phyloP scores from a whole-genome alignment of 495 filamentous ascomycete genomes.

The Lindgomyces ingoldianus region DNA sequence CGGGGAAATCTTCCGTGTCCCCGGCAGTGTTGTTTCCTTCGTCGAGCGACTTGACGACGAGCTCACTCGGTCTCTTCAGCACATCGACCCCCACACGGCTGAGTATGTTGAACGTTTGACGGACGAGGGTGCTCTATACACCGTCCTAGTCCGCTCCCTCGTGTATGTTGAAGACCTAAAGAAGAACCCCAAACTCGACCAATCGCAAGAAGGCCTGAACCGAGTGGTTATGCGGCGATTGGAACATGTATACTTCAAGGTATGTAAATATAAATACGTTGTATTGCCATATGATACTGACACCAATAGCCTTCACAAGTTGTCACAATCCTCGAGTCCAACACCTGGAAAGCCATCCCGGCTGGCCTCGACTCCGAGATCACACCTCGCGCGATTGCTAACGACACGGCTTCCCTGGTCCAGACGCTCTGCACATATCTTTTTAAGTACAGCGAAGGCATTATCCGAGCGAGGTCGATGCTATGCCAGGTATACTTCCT shows the following conservation, averaged over 20 bases:
- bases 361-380: constrained; percentile 70
- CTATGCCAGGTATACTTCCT: constrained; percentile 98
- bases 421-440: constrained; percentile 91
- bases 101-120: constrained; percentile 95
- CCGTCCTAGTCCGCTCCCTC: constrained; percentile 79
- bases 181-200: constrained; percentile 69
- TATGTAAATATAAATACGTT: constrained; percentile 39
- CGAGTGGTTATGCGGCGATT: constrained; percentile 88
- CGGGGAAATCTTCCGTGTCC: constrained; percentile 80
- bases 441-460: constrained; percentile 89
- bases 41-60: constrained; percentile 96
- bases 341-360: constrained; percentile 84
- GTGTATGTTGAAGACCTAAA: constrained; percentile 82
- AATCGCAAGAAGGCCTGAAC: constrained; percentile 80
- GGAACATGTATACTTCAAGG: constrained; percentile 99
- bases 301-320: constrained; percentile 74
- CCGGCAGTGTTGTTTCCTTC: constrained; percentile 91
- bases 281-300: neutral
- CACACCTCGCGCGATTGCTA: constrained; percentile 65
- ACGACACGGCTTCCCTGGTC: constrained; percentile 72
- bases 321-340: constrained; percentile 86
- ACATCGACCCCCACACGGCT: constrained; percentile 96
- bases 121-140: constrained; percentile 91
- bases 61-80: constrained; percentile 91
- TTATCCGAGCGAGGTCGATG: constrained; percentile 94